Conservation (phyloP, 2,329 filamentous ascomycete genomes). For the Fusarium sp. region DNA sequence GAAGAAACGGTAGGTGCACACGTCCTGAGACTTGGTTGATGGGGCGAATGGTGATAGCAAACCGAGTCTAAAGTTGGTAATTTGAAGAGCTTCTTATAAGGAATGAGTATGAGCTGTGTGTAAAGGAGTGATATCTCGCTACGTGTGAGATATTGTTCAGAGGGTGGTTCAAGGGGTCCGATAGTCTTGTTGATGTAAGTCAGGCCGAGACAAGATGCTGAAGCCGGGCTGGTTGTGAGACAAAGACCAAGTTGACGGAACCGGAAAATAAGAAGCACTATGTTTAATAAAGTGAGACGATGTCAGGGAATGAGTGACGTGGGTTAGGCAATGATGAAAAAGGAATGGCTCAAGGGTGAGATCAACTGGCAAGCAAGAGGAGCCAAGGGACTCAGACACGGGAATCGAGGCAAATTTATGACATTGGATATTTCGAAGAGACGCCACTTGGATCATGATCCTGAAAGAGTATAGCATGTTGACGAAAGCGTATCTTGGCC, state of each 20-base stretch:
- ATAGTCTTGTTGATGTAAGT: conserved; percentile 20
- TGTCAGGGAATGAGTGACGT: conserved; percentile 30
- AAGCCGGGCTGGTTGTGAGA: conserved; percentile 36
- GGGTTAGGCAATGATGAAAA: conserved; percentile 17
- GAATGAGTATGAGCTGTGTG: conserved; percentile 2
- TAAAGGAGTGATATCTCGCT: conserved; percentile 25
- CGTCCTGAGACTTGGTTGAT: conserved; percentile 6
- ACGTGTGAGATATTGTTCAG: conserved; percentile 20
- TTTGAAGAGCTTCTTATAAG: conserved; percentile 34
- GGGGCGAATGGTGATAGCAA: conserved; percentile 12
- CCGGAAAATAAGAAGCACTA: conserved; percentile 24
- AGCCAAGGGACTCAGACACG: conserved; percentile 16
- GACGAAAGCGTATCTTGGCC: conserved; percentile 31
- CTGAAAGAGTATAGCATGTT: conserved; percentile 17
- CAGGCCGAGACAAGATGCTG: conserved; percentile 36
- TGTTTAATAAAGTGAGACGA: conserved; percentile 34
- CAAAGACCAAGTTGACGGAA: conserved; percentile 21
- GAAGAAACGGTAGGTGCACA: neutral
- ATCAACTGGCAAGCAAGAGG: conserved; percentile 16
- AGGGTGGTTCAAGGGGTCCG: conserved; percentile 5
- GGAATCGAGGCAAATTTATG: conserved; percentile 35
- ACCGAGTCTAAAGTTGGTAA: neutral
- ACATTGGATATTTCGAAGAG: conserved; percentile 15
- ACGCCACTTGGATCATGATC: conserved; percentile 16
- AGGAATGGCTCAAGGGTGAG: conserved; percentile 29